These are phyloP conservation scores for peach (Prunus persica) DNA, from an alignment of 306 rosid genomes.

Conservation along the genomic window Prunus_persica_NCBIv2 NC_034009.1:50001-50500, in stretches of 20 bases:
- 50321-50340: background rate
- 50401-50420: background rate
- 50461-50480: background rate
- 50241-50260: background rate
- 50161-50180: constrained; percentile 99
- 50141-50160: constrained; percentile 83
- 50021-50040: background rate
- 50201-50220: background rate
- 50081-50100: constrained; percentile 93
- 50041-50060: background rate
- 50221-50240: background rate
- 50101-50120: constrained; percentile 87
- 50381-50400: background rate
- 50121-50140: constrained; percentile 79
- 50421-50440: background rate
- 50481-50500: background rate
- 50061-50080: constrained; percentile 37
- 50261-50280: background rate
- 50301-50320: background rate
- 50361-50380: background rate
- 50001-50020: background rate
- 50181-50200: constrained; percentile 34
- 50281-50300: background rate
- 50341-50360: background rate
- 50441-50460: background rate